Conservation (phyloP, 1,284 basidiomycete genomes). For the Cutaneotrichosporon spelunceum region DNA sequence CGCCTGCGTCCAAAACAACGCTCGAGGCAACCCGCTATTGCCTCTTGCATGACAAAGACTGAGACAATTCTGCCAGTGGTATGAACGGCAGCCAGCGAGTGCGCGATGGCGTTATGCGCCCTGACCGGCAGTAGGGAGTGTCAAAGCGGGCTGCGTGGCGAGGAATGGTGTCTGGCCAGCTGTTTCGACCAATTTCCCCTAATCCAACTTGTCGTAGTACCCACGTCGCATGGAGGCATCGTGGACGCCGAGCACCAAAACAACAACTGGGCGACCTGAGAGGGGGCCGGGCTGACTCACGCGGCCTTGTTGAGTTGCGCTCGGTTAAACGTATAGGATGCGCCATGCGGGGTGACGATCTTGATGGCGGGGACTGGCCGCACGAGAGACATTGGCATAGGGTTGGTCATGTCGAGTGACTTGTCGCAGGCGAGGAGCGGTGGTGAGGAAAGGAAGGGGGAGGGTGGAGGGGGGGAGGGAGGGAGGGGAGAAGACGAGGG, state of each 20-base stretch:
- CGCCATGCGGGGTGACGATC: conserved; percentile 1
- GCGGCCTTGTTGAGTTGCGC: conserved; percentile 2
- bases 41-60: too few relatives aligned
- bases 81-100: neutral
- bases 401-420: neutral
- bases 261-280: neutral
- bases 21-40: too few relatives aligned
- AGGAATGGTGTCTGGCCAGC: too few relatives aligned
- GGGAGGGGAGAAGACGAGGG: neutral
- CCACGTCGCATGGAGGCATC: neutral
- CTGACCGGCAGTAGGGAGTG: neutral
- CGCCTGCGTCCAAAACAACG: too few relatives aligned
- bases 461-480: too few relatives aligned
- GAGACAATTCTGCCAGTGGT: neutral
- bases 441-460: neutral
- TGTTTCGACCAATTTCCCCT: too few relatives aligned
- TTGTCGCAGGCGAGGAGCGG: neutral
- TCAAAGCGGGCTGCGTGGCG: neutral
- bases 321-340: neutral
- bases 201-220: too few relatives aligned
- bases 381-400: neutral
- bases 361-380: neutral
- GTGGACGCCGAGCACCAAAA: neutral
- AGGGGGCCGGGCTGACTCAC: neutral
- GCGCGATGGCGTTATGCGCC: neutral